These are phyloP conservation scores for Colletotrichum liriopes DNA, from an alignment of 2,329 filamentous ascomycete genomes.

Conservation along the genomic window DNA sequence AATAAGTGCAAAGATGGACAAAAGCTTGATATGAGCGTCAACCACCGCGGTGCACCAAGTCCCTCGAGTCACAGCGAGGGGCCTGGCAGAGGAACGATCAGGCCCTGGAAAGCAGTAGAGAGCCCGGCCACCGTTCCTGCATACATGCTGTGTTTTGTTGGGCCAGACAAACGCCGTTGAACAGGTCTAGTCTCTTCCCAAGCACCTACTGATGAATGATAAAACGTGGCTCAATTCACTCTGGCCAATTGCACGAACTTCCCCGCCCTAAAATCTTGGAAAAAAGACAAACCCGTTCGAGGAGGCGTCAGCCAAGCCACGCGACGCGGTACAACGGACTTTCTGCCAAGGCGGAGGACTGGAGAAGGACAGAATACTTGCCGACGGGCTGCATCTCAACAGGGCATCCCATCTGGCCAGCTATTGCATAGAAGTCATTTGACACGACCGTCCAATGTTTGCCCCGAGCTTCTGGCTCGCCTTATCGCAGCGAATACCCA, in stretches of 20 bases:
- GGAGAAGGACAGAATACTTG: not conserved
- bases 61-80: not conserved
- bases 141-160: too few relatives aligned
- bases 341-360: not conserved
- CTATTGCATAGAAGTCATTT: not conserved
- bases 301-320: conserved; percentile 37
- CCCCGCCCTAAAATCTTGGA: conserved; percentile 14
- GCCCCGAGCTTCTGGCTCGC: conserved; percentile 14
- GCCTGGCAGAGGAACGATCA: not conserved
- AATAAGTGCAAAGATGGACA: too few relatives aligned
- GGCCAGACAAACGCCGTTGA: not conserved
- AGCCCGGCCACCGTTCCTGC: too few relatives aligned
- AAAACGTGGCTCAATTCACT: not conserved
- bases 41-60: too few relatives aligned
- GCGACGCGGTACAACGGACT: not conserved
- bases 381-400: not conserved
- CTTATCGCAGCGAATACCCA: not conserved
- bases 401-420: not conserved
- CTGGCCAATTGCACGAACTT: not conserved
- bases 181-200: not conserved
- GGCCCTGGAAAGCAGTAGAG: too few relatives aligned
- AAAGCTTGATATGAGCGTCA: too few relatives aligned
- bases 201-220: not conserved
- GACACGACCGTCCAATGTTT: conserved; percentile 10
- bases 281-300: conserved; percentile 35